These are phyloP conservation scores for Centella asiatica DNA, from an alignment of 129 eudicot species.

Conservation along the genomic window DNA sequence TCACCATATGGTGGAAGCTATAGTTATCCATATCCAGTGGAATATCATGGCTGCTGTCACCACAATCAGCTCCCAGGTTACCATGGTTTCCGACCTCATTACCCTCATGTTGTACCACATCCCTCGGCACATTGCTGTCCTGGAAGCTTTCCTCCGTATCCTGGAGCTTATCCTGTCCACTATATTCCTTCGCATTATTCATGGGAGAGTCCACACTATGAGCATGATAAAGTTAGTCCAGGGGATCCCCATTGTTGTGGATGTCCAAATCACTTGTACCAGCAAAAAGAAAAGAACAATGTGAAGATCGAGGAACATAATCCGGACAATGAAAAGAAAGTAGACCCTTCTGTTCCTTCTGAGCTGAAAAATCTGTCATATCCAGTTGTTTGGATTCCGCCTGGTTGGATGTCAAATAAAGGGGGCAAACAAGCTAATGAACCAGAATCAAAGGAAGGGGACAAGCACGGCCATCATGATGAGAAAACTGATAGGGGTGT, in stretches of 20 bases:
- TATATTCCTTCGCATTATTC: conserved; percentile 39
- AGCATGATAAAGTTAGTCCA: conserved; percentile 30
- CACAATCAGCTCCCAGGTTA: conserved; percentile 25
- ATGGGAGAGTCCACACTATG: conserved; percentile 37
- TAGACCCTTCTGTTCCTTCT: conserved; percentile 27
- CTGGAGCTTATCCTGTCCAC: conserved; percentile 27
- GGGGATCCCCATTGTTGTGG: conserved; percentile 47
- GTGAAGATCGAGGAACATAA: conserved; percentile 29
- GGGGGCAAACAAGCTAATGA: conserved; percentile 12
- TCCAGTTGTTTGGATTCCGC: conserved; percentile 59
- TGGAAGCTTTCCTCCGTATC: conserved; percentile 33
- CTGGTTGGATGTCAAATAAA: conserved; percentile 10
- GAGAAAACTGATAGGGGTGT: neutral
- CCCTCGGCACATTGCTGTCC: conserved; percentile 14
- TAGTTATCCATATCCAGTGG: conserved; percentile 27
- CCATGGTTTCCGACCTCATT: conserved; percentile 32
- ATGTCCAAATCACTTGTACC: conserved; percentile 34
- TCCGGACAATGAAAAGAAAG: conserved; percentile 20
- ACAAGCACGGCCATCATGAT: neutral
- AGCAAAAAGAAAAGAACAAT: conserved; percentile 19
- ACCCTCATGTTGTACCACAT: conserved; percentile 30
- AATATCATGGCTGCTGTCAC: conserved; percentile 43
- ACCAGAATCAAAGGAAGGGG: conserved; percentile 11
- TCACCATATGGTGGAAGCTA: conserved; percentile 36
- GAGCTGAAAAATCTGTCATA: conserved; percentile 30